Evolutionary conservation across 2,329 filamentous ascomycete species (phyloP).

Genomic region (Penicillium sp.): DNA sequence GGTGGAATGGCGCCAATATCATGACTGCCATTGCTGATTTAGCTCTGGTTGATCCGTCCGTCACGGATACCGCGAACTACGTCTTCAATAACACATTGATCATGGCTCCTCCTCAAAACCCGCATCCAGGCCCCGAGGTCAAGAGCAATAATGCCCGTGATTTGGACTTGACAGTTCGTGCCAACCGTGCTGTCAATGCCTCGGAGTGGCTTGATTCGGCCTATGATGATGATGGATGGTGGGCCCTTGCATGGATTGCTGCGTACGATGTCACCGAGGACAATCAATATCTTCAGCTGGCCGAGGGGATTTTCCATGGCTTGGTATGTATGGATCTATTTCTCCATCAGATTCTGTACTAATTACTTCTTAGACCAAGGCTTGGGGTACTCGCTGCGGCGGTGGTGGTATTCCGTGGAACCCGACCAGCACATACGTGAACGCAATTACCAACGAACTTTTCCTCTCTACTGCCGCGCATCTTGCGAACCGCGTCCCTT

Average conservation of each 20-base stretch:
- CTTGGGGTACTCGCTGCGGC: slow-evolving; percentile 42
- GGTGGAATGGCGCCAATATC: slow-evolving; percentile 69
- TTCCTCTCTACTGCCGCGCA: slow-evolving; percentile 53
- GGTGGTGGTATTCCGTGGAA: slow-evolving; percentile 49
- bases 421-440: slow-evolving; percentile 43
- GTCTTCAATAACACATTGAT: slow-evolving; percentile 45
- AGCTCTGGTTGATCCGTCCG: slow-evolving; percentile 34
- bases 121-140: slow-evolving; percentile 14
- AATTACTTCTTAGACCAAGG: slow-evolving; percentile 24
- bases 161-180: slow-evolving; percentile 1
- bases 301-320: slow-evolving; percentile 47
- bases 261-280: slow-evolving; percentile 51
- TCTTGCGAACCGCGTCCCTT: slow-evolving; percentile 48
- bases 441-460: slow-evolving; percentile 55
- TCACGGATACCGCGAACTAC: slow-evolving; percentile 30
- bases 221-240: slow-evolving; percentile 53
- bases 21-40: slow-evolving; percentile 59
- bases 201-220: slow-evolving; percentile 28
- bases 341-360: background rate
- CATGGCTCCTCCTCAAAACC: slow-evolving; percentile 20
- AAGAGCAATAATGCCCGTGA: slow-evolving; percentile 11
- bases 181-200: slow-evolving; percentile 15
- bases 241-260: slow-evolving; percentile 51
- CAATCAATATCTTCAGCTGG: slow-evolving; percentile 43
- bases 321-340: slow-evolving; percentile 29